A percentile compares a stretch with the other conserved stretches of the same genome.
Evolutionary conservation across 768 basidiomycete species (phyloP).

Genomic region (Fibroporia radiculosa): DNA sequence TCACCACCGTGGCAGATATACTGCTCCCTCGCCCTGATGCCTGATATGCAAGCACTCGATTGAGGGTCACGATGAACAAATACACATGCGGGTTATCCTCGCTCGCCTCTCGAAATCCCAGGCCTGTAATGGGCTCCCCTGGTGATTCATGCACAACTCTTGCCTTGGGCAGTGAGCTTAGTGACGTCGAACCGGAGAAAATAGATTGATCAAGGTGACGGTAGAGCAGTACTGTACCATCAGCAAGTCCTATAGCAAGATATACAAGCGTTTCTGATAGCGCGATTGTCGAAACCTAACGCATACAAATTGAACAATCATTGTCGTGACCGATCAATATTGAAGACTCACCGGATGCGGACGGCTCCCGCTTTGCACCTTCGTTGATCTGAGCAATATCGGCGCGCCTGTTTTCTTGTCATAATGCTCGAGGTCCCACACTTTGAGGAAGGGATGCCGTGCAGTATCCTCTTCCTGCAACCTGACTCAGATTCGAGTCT

Average conservation of each 20-base stretch:
- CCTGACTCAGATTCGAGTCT: not conserved
- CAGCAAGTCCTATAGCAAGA: slow-evolving; percentile 88
- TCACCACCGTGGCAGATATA: slow-evolving; percentile 58
- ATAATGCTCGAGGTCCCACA: slow-evolving; percentile 77
- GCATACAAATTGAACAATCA: not conserved
- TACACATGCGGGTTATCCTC: slow-evolving; percentile 31
- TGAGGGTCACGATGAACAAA: slow-evolving; percentile 86
- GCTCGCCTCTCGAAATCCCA: slow-evolving; percentile 73
- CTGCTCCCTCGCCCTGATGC: slow-evolving; percentile 67
- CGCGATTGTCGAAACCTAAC: slow-evolving; percentile 70
- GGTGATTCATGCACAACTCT: slow-evolving; percentile 77
- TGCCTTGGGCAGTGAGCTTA: slow-evolving; percentile 79
- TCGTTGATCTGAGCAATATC: slow-evolving; percentile 61
- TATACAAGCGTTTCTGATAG: slow-evolving; percentile 72
- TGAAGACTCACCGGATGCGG: slow-evolving; percentile 61
- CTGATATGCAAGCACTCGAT: slow-evolving; percentile 69
- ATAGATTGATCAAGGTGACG: slow-evolving; percentile 89
- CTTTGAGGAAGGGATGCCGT: slow-evolving; percentile 66
- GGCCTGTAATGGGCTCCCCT: slow-evolving; percentile 85
- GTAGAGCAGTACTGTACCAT: slow-evolving; percentile 88
- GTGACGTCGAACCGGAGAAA: slow-evolving; percentile 50
- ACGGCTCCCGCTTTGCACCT: slow-evolving; percentile 66
- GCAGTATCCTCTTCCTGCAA: slow-evolving; percentile 70
- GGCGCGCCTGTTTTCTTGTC: slow-evolving; percentile 62
- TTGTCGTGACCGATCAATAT: no score